Conservation (phyloP, 2,329 filamentous ascomycete genomes). For the Ceratocystis smalleyi region DNA sequence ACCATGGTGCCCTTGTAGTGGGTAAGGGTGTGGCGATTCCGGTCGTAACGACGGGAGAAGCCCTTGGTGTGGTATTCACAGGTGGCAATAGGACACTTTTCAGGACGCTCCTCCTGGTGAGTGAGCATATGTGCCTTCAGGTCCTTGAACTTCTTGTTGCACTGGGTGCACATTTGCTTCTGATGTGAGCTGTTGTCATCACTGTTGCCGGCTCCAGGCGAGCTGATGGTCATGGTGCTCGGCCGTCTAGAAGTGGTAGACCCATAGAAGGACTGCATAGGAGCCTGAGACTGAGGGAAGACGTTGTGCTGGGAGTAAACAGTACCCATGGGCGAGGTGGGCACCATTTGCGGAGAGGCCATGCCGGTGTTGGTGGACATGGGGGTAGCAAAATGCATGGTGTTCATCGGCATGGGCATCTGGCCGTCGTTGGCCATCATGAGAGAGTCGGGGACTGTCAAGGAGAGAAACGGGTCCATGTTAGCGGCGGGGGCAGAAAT, state of each 20-base stretch:
- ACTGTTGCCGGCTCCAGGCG: constrained; percentile 37
- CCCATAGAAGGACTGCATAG: neutral
- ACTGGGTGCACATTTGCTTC: constrained; percentile 50
- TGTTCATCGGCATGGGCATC: constrained; percentile 4
- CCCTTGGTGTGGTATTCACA: constrained; percentile 89
- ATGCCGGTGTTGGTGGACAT: constrained; percentile 4
- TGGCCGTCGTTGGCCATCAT: constrained; percentile 6
- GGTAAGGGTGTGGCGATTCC: constrained; percentile 83
- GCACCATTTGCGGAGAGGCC: constrained; percentile 13
- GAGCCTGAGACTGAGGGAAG: neutral
- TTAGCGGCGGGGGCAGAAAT: neutral
- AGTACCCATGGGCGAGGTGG: constrained; percentile 8
- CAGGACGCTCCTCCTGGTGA: constrained; percentile 75
- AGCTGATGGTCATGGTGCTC: constrained; percentile 20
- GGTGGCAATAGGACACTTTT: constrained; percentile 83
- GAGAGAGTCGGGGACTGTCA: neutral
- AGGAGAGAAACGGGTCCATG: constrained; percentile 3
- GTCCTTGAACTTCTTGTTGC: constrained; percentile 77
- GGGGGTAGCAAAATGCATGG: constrained; percentile 3
- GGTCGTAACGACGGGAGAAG: constrained; percentile 90
- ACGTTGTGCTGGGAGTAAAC: constrained; percentile 7
- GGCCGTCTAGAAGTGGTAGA: constrained; percentile 33
- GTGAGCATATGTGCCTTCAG: constrained; percentile 90
- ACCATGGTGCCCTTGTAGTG: constrained; percentile 98
- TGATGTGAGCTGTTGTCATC: constrained; percentile 51